A percentile compares a stretch with the other conserved stretches of the same genome.
Conservation (phyloP, 2,329 filamentous ascomycete species). For the Calonectria honghensis region DNA sequence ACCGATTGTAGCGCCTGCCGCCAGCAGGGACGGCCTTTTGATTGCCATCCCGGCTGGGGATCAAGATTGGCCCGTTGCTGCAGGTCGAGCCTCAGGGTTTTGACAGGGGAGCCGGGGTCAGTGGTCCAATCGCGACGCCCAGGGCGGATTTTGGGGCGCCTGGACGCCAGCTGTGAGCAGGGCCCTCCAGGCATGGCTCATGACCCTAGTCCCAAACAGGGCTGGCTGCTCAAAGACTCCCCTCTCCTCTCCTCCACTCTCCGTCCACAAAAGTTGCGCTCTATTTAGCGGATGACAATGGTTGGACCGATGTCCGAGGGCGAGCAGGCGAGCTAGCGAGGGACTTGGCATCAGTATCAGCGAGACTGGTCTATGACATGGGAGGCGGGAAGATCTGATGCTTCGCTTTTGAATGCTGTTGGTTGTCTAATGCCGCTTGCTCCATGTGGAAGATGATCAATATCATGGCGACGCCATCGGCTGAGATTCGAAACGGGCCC, state of each 20-base stretch:
- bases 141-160: slow-evolving; percentile 22
- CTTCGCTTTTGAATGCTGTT: slow-evolving; percentile 22
- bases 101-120: slow-evolving; percentile 39
- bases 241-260: slow-evolving; percentile 20
- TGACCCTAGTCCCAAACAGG: slow-evolving; percentile 24
- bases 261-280: slow-evolving; percentile 21
- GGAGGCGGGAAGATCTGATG: slow-evolving; percentile 22
- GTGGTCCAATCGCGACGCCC: slow-evolving; percentile 39
- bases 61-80: slow-evolving; percentile 64
- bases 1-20: slow-evolving; percentile 64
- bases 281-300: slow-evolving; percentile 15
- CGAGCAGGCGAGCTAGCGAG: slow-evolving; percentile 9
- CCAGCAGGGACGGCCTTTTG: slow-evolving; percentile 53
- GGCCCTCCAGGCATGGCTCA: slow-evolving; percentile 8
- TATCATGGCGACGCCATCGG: slow-evolving; percentile 15
- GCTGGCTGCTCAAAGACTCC: slow-evolving; percentile 27
- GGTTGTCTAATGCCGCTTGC: slow-evolving; percentile 2
- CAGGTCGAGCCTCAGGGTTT: slow-evolving; percentile 54
- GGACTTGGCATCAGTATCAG: slow-evolving; percentile 14
- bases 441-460: slow-evolving; percentile 24
- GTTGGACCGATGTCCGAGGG: slow-evolving; percentile 14
- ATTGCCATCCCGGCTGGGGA: slow-evolving; percentile 57
- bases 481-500: slow-evolving; percentile 14
- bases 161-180: slow-evolving; percentile 29
- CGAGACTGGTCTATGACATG: slow-evolving; percentile 24